Conservation (phyloP, 2,329 filamentous ascomycete genomes). For the Paracoccidioides lutzii region DNA sequence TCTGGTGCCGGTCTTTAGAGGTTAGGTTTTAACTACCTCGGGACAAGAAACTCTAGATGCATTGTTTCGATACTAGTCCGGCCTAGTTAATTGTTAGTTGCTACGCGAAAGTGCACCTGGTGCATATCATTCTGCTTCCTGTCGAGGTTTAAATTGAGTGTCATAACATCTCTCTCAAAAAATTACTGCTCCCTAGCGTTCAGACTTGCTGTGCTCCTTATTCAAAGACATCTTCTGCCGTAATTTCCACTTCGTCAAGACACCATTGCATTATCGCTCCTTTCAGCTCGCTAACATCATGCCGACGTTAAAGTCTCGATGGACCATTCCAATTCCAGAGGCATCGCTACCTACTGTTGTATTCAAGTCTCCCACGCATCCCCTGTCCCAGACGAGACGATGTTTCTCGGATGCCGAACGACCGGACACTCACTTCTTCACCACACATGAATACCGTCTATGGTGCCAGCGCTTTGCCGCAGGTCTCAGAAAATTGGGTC, state of each 20-base stretch:
- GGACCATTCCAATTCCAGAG: slow-evolving; percentile 34
- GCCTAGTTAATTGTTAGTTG: no score
- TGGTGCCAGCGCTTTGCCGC: slow-evolving; percentile 60
- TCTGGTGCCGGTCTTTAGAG: no score
- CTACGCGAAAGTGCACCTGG: no score
- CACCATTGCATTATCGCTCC: neutral
- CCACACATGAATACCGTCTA: slow-evolving; percentile 50
- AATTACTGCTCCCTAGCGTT: no score
- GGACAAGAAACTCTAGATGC: no score
- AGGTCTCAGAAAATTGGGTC: slow-evolving; percentile 51
- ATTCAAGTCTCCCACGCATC: slow-evolving; percentile 38
- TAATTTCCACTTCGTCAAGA: neutral
- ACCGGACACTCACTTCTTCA: slow-evolving; percentile 55
- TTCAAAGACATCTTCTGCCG: no score
- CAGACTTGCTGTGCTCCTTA: no score
- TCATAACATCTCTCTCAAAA: no score
- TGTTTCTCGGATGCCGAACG: slow-evolving; percentile 51
- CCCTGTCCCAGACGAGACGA: slow-evolving; percentile 33
- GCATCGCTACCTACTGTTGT: slow-evolving; percentile 36
- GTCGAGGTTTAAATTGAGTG: no score
- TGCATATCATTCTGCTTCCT: no score
- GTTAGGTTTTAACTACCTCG: no score
- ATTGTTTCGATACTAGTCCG: no score
- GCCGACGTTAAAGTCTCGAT: slow-evolving; percentile 40
- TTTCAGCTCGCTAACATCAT: slow-evolving; percentile 22